Percentiles rank a stretch among this genome's conserved stretches.
phyloP scores from a whole-genome alignment of 2,329 filamentous ascomycete genomes.

The Trichophyton equinum region DNA sequence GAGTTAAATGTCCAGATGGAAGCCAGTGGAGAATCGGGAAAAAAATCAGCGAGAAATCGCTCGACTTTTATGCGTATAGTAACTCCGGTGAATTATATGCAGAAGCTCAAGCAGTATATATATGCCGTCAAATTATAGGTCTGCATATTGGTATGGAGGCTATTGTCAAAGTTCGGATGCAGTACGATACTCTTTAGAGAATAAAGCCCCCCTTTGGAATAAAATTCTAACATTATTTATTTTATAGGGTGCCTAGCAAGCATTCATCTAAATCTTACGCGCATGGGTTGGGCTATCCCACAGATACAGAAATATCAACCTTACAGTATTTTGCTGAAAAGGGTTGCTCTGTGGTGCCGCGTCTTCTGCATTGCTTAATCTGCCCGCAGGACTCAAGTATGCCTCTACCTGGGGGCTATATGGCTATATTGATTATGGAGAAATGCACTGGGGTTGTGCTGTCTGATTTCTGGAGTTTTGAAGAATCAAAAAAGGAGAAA shows the following conservation, averaged over 20 bases:
- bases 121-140: constrained; percentile 1
- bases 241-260: not conserved
- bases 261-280: not conserved
- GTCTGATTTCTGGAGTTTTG: constrained; percentile 4
- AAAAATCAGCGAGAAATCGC: constrained; percentile 1
- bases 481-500: not conserved
- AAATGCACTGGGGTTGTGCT: constrained; percentile 8
- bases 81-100: not conserved
- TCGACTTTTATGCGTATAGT: not conserved
- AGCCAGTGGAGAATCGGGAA: not conserved
- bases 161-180: constrained; percentile 9
- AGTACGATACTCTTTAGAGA: constrained; percentile 3
- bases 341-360: constrained; percentile 4
- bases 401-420: constrained; percentile 7
- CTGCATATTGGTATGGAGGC: constrained; percentile 2
- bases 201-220: not conserved
- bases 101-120: constrained; percentile 8
- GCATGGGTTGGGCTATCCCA: not conserved
- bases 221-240: too few species aligned
- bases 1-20: not conserved
- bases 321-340: not conserved
- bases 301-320: not conserved
- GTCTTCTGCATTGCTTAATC: not conserved
- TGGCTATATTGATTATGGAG: constrained; percentile 9
- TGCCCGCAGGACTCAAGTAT: not conserved